These are phyloP conservation scores for Diaporthe citri DNA, from an alignment of 2,329 filamentous ascomycete genomes.

Conservation along the genomic window DNA sequence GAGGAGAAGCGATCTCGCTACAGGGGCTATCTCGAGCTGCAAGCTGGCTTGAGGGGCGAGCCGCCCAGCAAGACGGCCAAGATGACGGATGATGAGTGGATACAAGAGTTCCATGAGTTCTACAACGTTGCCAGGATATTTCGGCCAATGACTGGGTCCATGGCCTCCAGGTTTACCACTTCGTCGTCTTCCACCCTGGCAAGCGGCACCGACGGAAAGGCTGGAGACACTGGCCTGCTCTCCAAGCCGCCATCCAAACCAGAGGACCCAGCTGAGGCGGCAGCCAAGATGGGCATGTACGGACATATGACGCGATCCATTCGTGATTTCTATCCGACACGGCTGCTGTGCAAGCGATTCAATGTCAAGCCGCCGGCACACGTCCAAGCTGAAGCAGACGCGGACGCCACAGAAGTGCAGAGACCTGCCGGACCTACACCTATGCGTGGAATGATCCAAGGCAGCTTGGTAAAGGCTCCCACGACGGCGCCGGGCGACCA, in stretches of 20 bases:
- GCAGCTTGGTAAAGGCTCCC: background rate
- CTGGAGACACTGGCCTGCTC: conserved; percentile 52
- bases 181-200: conserved; percentile 53
- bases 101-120: conserved; percentile 84
- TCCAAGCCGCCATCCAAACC: conserved; percentile 66
- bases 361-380: conserved; percentile 84
- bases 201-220: conserved; percentile 41
- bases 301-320: conserved; percentile 84
- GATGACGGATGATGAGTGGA: conserved; percentile 77
- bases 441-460: background rate
- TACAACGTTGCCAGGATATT: conserved; percentile 77
- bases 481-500: conserved; percentile 31
- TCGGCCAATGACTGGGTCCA: conserved; percentile 89
- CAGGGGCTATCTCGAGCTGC: conserved; percentile 81
- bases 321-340: conserved; percentile 81
- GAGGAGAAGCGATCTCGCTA: conserved; percentile 85
- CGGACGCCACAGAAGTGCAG: conserved; percentile 41
- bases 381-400: conserved; percentile 67
- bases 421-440: conserved; percentile 9
- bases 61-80: conserved; percentile 44
- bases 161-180: conserved; percentile 93
- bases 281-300: conserved; percentile 93
- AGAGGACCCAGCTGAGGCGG: conserved; percentile 84
- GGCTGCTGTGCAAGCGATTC: conserved; percentile 94
- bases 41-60: conserved; percentile 73